Conservation (phyloP, 306 rosid genomes). For the Quercus cerris region DNA sequence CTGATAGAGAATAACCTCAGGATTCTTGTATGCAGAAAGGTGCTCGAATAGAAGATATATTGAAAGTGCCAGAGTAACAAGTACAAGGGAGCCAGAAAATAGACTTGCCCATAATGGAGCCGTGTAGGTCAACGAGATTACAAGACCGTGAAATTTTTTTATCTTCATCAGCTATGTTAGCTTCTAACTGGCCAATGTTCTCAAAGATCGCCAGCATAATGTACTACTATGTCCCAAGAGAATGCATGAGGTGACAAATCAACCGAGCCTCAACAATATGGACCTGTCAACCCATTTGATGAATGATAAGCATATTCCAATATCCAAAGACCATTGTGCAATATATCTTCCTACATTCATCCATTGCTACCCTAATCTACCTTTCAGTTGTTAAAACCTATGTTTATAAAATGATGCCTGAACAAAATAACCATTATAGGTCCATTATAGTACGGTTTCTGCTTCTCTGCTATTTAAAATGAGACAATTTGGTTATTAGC, state of each 20-base stretch:
- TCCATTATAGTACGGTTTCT: too few relatives aligned
- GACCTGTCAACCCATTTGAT: constrained; percentile 13
- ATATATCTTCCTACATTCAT: not conserved
- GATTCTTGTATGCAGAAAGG: constrained; percentile 95
- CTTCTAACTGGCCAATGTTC: constrained; percentile 23
- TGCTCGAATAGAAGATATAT: constrained; percentile 81
- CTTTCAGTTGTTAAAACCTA: not conserved
- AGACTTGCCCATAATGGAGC: constrained; percentile 87
- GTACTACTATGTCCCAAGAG: constrained; percentile 14
- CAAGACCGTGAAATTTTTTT: constrained; percentile 17
- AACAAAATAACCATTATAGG: too few relatives aligned
- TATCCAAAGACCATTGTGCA: not conserved
- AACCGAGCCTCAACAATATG: constrained; percentile 1
- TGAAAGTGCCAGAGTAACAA: constrained; percentile 68
- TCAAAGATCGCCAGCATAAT: constrained; percentile 40
- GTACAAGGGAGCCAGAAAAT: constrained; percentile 57
- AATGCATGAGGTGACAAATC: constrained; percentile 17
- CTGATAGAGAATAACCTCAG: constrained; percentile 51
- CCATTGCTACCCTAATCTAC: not conserved
- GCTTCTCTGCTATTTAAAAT: too few relatives aligned
- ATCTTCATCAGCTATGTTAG: constrained; percentile 42
- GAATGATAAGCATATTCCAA: not conserved
- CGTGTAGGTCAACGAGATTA: constrained; percentile 35
- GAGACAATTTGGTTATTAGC: too few relatives aligned
- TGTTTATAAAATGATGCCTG: not conserved